Base-by-base conservation (phyloP, 1,139 yeast species). In the Kluyveromyces sp. region DNA sequence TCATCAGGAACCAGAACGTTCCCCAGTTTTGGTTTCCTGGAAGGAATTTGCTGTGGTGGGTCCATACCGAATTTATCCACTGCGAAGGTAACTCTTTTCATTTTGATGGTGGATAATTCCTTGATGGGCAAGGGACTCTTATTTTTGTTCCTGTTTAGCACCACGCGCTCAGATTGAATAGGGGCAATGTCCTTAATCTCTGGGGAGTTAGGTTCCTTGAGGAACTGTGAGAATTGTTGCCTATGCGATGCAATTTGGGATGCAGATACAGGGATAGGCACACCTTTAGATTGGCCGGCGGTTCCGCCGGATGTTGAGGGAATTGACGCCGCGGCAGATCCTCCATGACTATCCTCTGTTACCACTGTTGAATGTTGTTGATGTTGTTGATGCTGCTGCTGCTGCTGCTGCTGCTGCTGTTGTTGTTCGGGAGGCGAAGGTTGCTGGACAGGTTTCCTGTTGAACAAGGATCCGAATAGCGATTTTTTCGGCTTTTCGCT, bases 31-130 rank as follows among this genome's bases (percentile, higher is more conserved):
- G 97, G 97, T 50, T 82, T 75, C 55, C 96, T 71, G 1, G 95
- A 84, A 0, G 97, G 97, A 50, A 90, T 85, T 63, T 89, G 97
- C 60, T 90, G 97, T 36, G 96, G 97, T 1, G 97, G 97, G 63
- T 90, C 97, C 51, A 71, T 73, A 0, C 73, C 68, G 44, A 88
- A 73, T 50, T 80, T 75, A 51, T 84, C 83, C 10, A 84, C 70
- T 1, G 94, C 85, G 64, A 90, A 90, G 2, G 79, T 73, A 3
- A 90, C 97, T 48, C 94, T 66, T 54, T 75, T 75, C 52, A 84
- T 68, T n/a, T 69, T 67, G 4, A 71, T 56, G 7, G 57, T 56
- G 3, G 61, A 51, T 25, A 67, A 52, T 37, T 72, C 76, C 40
- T 69, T 69, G 10, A 76, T 56, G 1, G 74, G 73, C 25, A 68